These are phyloP conservation scores for Trematosphaeria pertusa DNA, from an alignment of 2,329 filamentous ascomycete species.

Conservation along the genomic window DNA sequence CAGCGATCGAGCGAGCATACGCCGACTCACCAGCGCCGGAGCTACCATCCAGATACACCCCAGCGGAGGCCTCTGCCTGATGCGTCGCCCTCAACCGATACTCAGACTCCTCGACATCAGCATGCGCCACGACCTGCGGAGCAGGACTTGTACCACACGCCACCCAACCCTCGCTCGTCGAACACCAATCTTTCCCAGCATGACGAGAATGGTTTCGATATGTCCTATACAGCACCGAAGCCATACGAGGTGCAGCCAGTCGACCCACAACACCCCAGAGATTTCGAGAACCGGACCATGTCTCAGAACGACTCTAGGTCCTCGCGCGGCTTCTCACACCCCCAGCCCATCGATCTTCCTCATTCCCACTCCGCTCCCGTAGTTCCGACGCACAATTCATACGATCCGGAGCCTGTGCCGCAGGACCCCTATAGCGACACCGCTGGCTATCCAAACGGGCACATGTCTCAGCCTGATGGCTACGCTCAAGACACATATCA, in stretches of 20 bases:
- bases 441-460: constrained; percentile 15
- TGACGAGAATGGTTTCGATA: constrained; percentile 38
- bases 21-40: constrained; percentile 28
- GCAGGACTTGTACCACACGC: constrained; percentile 29
- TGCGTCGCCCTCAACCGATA: constrained; percentile 26
- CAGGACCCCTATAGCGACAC: constrained; percentile 25
- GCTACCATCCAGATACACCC: constrained; percentile 30
- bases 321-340: constrained; percentile 27
- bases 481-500: constrained; percentile 32
- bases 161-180: constrained; percentile 33
- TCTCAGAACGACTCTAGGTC: constrained; percentile 40
- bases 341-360: constrained; percentile 39
- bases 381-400: constrained; percentile 44
- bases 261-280: constrained; percentile 33
- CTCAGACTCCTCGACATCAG: constrained; percentile 27
- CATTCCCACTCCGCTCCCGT: constrained; percentile 56
- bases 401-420: constrained; percentile 27
- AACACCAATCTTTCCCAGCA: constrained; percentile 26
- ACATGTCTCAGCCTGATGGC: constrained; percentile 13
- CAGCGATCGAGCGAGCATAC: constrained; percentile 27
- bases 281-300: constrained; percentile 24
- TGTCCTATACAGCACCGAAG: constrained; percentile 46
- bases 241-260: constrained; percentile 43
- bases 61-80: constrained; percentile 39
- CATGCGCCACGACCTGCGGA: constrained; percentile 14